These are phyloP conservation scores for Penicillium tannophilum DNA, from an alignment of 495 filamentous ascomycete genomes.

Conservation along the genomic window DNA sequence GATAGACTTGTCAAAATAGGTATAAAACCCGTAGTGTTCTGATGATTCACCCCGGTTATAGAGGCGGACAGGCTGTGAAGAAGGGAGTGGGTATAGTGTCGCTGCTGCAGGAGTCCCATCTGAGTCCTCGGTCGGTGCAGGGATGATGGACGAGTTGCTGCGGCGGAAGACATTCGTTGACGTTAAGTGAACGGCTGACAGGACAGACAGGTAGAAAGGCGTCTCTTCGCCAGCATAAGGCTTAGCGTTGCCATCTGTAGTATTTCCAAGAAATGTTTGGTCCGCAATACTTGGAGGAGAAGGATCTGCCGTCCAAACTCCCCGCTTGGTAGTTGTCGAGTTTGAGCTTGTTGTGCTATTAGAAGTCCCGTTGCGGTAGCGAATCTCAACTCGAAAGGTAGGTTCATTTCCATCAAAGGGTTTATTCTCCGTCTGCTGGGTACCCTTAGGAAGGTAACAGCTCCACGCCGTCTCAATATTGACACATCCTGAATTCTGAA, in stretches of 20 bases:
- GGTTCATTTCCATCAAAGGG: slow-evolving; percentile 67
- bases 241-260: slow-evolving; percentile 71
- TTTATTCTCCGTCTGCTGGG: slow-evolving; percentile 60
- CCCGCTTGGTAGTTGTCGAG: slow-evolving; percentile 23
- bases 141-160: slow-evolving; percentile 50
- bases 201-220: slow-evolving; percentile 53
- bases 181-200: slow-evolving; percentile 34
- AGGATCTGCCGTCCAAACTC: slow-evolving; percentile 58
- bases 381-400: slow-evolving; percentile 77
- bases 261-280: slow-evolving; percentile 77
- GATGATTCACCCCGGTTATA: slow-evolving; percentile 77
- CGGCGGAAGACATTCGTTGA: slow-evolving; percentile 29
- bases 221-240: slow-evolving; percentile 55
- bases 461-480: slow-evolving; percentile 74
- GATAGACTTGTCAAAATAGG: slow-evolving; percentile 85
- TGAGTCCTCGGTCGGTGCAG: slow-evolving; percentile 57
- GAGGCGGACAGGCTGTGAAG: slow-evolving; percentile 78
- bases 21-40: slow-evolving; percentile 95
- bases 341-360: slow-evolving; percentile 35
- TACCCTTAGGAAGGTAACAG: slow-evolving; percentile 72
- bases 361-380: slow-evolving; percentile 71
- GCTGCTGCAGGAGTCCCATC: slow-evolving; percentile 75
- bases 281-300: slow-evolving; percentile 66
- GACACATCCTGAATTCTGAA: slow-evolving; percentile 65
- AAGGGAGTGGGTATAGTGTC: slow-evolving; percentile 64